Conservation (phyloP, 495 filamentous ascomycete genomes). For the Apodospora peruviana region DNA sequence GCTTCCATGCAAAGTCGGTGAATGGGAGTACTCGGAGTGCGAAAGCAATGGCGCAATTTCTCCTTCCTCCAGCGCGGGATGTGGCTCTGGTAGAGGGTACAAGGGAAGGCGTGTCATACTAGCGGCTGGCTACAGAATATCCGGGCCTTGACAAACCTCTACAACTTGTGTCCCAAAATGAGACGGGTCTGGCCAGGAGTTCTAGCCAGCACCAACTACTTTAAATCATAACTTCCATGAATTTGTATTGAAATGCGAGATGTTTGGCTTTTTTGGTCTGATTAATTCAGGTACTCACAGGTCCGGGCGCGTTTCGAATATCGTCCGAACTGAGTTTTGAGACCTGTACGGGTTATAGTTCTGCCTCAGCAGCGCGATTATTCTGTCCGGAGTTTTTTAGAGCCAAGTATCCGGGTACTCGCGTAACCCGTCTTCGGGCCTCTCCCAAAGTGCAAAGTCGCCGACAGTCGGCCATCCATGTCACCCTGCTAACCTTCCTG, state of each 20-base stretch:
- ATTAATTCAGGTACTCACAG: too few relatives aligned
- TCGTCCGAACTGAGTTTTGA: too few relatives aligned
- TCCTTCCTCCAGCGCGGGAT: conserved; percentile 7
- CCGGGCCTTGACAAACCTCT: neutral
- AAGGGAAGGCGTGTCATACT: neutral
- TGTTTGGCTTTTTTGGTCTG: too few relatives aligned
- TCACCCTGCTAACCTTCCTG: conserved; percentile 10
- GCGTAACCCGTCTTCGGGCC: too few relatives aligned
- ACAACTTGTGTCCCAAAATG: too few relatives aligned
- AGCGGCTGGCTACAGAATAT: conserved; percentile 21
- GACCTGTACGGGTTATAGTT: too few relatives aligned
- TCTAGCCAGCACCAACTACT: too few relatives aligned
- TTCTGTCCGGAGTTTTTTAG: conserved; percentile 15
- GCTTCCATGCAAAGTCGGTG: conserved; percentile 14
- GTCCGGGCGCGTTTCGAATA: too few relatives aligned
- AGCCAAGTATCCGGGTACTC: too few relatives aligned
- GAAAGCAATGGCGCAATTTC: conserved; percentile 29
- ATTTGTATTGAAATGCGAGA: too few relatives aligned
- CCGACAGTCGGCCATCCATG: conserved; percentile 21
- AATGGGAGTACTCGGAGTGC: neutral
- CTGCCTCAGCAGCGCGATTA: conserved; percentile 2
- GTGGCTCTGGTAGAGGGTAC: conserved; percentile 21
- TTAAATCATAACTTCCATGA: too few relatives aligned
- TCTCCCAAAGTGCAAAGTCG: conserved; percentile 18
- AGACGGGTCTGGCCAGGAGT: too few relatives aligned